Evolutionary conservation across 2,329 filamentous ascomycete genomes (phyloP), one percentile per base, ranked within the genome.

Genomic region (Sclerotinia spermophila): DNA sequence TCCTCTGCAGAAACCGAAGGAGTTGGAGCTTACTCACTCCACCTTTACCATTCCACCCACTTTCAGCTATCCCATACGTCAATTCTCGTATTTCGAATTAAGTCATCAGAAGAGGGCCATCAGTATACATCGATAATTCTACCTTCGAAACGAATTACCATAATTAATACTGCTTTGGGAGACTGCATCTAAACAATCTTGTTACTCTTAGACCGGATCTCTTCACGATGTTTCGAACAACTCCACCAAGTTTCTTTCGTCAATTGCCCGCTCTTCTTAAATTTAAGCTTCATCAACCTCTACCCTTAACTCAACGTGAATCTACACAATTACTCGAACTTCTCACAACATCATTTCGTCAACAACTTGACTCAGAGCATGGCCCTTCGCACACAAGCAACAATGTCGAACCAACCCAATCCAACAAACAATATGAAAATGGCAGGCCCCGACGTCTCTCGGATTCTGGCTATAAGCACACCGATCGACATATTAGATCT

Each of bases 271-370:
- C 83, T 38, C 70, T 79, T 5, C 71, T 74, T 33, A 76, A 73
- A 69, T 73, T 77, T 60, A 88, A 85, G 77, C 82, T 90, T 55
- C 83, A 85, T 74, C 81, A 81, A 56, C 62, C 79, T 82, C 42
- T 85, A 5, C 84, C 88, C 35, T 81, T 89, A 24, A 86, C 83
- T 38, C 82, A 84, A 6, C 83, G 83, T 71, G 86, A 91, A 76
- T 88, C 86, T 24, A 82, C 86, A 72, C 84, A 87, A 75, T 82
- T 91, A 11, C 83, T 91, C 55, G 84, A 82, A 68, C 82, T 88
- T 30, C 83, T 91, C 73, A 90, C 87, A 33, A 84, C 83, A 55
- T 90, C 88, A 19, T 91, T 91, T 78, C 84, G 87, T 74, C 82
- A 84, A 65, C 87, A 90, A 71, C 84, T 91, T 56, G 88, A 91